phyloP scores from a whole-genome alignment of 768 basidiomycete species.

The Jaapia argillacea region DNA sequence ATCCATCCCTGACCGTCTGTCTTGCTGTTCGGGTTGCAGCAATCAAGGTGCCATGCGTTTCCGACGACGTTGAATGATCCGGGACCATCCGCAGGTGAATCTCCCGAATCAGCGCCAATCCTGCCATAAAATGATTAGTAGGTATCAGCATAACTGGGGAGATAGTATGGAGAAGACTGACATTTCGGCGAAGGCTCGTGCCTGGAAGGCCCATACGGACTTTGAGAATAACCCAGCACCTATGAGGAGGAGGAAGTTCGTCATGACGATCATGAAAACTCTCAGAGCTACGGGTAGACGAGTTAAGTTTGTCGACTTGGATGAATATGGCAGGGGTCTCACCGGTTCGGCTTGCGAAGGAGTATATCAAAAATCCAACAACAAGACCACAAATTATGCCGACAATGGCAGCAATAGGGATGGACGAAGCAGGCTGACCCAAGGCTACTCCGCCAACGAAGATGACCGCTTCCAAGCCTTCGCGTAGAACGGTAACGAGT shows the following conservation, averaged over 20 bases:
- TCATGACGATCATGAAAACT: constrained; percentile 87
- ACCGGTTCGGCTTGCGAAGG: constrained; percentile 66
- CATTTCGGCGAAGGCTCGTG: constrained; percentile 51
- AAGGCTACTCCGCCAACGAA: constrained; percentile 93
- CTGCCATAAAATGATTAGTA: constrained; percentile 9
- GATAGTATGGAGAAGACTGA: constrained; percentile 11
- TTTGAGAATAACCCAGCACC: constrained; percentile 89
- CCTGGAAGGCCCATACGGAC: constrained; percentile 63
- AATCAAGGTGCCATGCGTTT: constrained; percentile 83
- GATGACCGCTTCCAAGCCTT: constrained; percentile 89
- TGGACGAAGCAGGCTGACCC: constrained; percentile 68
- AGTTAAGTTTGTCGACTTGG: constrained; percentile 1
- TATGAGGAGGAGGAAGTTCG: constrained; percentile 86
- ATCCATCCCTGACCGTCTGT: constrained; percentile 53
- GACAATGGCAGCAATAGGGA: constrained; percentile 84
- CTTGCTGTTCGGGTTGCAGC: constrained; percentile 59
- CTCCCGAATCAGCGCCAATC: constrained; percentile 68
- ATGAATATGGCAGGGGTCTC: constrained; percentile 16
- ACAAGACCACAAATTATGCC: constrained; percentile 72
- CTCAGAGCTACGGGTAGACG: constrained; percentile 68
- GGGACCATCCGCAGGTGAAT: constrained; percentile 61
- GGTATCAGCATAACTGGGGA: not conserved
- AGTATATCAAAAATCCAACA: constrained; percentile 70
- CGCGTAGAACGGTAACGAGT: constrained; percentile 84
- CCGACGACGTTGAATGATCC: constrained; percentile 76